Base-by-base conservation (phyloP, 345 rosid species). In the Cochlearia excelsa region DNA sequence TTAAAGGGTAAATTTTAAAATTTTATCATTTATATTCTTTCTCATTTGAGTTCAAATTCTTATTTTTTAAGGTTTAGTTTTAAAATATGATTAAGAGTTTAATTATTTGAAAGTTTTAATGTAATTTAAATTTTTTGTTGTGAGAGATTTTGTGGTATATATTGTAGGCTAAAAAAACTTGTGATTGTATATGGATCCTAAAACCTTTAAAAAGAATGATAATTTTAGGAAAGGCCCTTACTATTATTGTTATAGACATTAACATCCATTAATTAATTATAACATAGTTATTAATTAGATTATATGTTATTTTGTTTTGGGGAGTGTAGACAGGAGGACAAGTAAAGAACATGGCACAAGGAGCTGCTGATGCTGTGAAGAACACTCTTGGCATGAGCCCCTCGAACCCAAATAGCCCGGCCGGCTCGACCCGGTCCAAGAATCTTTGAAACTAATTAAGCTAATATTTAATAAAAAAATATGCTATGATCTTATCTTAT, bases 301-400 rank as follows among this genome's bases (percentile, higher is more conserved):
- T 16, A 16, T 16, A 16, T 16, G 23, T 16, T 26, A 5, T 11
- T 5, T 16, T 34, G 30, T 16, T 43, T 49, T 41, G 28, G 74
- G 6, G 67, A 30, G 58, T 67, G 54, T 51, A 80, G 80, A 78
- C 82, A 1, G 84, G 82, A 33, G 75, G 71, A 54, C 82, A 78
- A 62, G 71, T 74, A 59, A 79, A 74, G 67, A 49, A 65, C 31
- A 79, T 76, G 80, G 83, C 83, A 23, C 77, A 76, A 4, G 83
- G 77, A 71, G 79, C 83, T 62, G 77, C 80, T 23, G 81, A 79
- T 1, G 77, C 73, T 9, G 81, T 79, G 65, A 79, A 76, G 55
- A 73, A 49, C 62, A 74, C 76, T 42, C 70, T 79, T 11, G 83
- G 83, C n/a, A 77, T 79, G 77, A 74, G 64, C 27, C 56, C 66